These are phyloP conservation scores for Arachis monticola DNA, from an alignment of 331 rosid species.

Conservation along the genomic window DNA sequence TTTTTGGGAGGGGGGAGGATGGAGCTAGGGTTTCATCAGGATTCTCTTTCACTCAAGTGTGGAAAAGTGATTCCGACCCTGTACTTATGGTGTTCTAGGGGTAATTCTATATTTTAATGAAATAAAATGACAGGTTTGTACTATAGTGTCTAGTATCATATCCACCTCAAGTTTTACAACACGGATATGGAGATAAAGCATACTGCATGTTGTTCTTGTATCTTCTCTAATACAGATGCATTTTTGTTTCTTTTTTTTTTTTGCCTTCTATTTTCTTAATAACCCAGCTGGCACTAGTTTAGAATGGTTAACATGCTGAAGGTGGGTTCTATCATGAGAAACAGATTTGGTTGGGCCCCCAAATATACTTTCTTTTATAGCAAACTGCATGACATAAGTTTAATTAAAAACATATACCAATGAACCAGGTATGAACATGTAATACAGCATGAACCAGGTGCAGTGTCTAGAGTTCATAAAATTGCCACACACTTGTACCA, in stretches of 20 bases:
- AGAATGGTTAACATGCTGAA: slow-evolving; percentile 27
- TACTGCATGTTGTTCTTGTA: neutral
- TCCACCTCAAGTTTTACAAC: neutral
- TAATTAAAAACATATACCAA: slow-evolving; percentile 5
- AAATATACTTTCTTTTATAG: slow-evolving; percentile 22
- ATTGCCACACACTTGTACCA: slow-evolving; percentile 7
- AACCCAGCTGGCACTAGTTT: slow-evolving; percentile 7
- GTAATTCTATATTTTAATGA: neutral
- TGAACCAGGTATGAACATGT: neutral
- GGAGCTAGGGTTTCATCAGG: neutral
- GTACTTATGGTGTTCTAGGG: neutral
- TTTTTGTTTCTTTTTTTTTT: neutral
- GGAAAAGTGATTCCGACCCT: slow-evolving; percentile 5
- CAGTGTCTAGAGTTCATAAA: slow-evolving; percentile 19
- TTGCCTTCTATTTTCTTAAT: slow-evolving; percentile 5
- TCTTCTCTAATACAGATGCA: slow-evolving; percentile 27
- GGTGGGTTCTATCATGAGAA: slow-evolving; percentile 6
- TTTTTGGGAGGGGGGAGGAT: too few species aligned
- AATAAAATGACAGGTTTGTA: slow-evolving; percentile 8
- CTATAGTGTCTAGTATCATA: neutral
- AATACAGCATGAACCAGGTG: slow-evolving; percentile 21
- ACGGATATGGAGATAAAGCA: slow-evolving; percentile 18
- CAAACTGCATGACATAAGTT: slow-evolving; percentile 9
- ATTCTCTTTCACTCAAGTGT: neutral
- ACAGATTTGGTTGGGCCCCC: slow-evolving; percentile 13